Evolutionary conservation across 2,329 filamentous ascomycete species (phyloP), one percentile per base, ranked within the genome.

Genomic region (Metarhizium guizhouense): DNA sequence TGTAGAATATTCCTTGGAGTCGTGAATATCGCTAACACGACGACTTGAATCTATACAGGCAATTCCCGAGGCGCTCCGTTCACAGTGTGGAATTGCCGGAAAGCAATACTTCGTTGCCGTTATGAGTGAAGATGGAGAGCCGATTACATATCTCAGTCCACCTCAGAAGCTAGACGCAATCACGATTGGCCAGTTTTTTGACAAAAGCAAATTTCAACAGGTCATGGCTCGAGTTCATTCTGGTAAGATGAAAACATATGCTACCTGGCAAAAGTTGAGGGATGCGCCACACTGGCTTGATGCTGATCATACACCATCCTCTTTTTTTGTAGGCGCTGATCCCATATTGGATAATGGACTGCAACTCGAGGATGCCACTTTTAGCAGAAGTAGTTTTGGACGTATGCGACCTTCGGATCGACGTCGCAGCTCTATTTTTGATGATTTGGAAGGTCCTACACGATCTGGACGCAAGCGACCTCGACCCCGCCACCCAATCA

Each of bases 101-200:
- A 72, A 74, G 53, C 70, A 70, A 57, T 83, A 77, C 63, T 82
- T 83, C 59, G 70, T 83, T 38, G 78, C 76, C 11, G 74, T 74
- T 2, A 68, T 80, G 45, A 68, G 73, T 40, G 76, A 80, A 32
- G 76, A 79, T 56, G 76, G 76, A 20, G 70, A 71, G 16, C 63
- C 71, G 2, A 70, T 72, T 56, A 77, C 72, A 3, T 79, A 78
- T 54, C 71, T 74, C 3, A 76, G 75, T 3, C 75, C 76, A 0
- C 68, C 71, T 16, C 65, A 68, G 45, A 67, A 67, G 20, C 62
- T 73, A 55, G 59, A 72, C 56, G 68, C 74, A 56, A 62, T 70
- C 53, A 63, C 73, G 53, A 64, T 77, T 51, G 66, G 67, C 2
- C 70, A 71, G 25, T 79, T 82, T 56, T 80, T 82, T 59, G 67